Conservation (phyloP, 1,139 yeast genomes). For the Candida neerlandica region DNA sequence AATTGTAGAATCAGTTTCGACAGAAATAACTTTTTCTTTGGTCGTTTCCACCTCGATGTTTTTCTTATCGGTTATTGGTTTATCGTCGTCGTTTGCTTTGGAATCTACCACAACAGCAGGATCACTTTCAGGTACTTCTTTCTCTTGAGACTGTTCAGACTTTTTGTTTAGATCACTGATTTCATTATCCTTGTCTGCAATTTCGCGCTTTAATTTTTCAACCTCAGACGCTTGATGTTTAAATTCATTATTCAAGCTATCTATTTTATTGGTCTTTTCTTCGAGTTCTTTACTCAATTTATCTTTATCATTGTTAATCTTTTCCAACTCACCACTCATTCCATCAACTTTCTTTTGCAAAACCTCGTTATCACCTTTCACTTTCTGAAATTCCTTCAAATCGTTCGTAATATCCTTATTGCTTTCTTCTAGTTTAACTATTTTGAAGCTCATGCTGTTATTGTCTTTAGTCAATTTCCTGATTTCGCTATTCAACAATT, state of each 20-base stretch:
- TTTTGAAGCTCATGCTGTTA: slow-evolving; percentile 26
- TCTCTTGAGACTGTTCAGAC: neutral
- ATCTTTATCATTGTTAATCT: slow-evolving; percentile 15
- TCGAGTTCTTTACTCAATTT: slow-evolving; percentile 18
- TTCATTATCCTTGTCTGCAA: slow-evolving; percentile 2
- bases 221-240: slow-evolving; percentile 8
- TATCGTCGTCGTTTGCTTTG: neutral
- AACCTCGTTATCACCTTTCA: slow-evolving; percentile 17
- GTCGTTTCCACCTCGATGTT: slow-evolving; percentile 6
- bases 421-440: slow-evolving; percentile 21
- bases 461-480: slow-evolving; percentile 26
- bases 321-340: slow-evolving; percentile 7
- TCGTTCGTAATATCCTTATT: slow-evolving; percentile 20
- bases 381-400: slow-evolving; percentile 12
- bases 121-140: no score
- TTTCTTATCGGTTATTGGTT: neutral
- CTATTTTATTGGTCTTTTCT: slow-evolving; percentile 18
- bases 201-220: slow-evolving; percentile 1
- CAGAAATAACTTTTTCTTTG: slow-evolving; percentile 17
- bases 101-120: neutral
- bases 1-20: slow-evolving; percentile 10
- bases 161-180: slow-evolving; percentile 1
- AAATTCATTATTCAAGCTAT: slow-evolving; percentile 16
- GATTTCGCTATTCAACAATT: slow-evolving; percentile 57
- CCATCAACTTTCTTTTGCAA: slow-evolving; percentile 11